Base-by-base conservation (phyloP, 2,329 filamentous ascomycete species). In the Pestalotiopsis sp. region DNA sequence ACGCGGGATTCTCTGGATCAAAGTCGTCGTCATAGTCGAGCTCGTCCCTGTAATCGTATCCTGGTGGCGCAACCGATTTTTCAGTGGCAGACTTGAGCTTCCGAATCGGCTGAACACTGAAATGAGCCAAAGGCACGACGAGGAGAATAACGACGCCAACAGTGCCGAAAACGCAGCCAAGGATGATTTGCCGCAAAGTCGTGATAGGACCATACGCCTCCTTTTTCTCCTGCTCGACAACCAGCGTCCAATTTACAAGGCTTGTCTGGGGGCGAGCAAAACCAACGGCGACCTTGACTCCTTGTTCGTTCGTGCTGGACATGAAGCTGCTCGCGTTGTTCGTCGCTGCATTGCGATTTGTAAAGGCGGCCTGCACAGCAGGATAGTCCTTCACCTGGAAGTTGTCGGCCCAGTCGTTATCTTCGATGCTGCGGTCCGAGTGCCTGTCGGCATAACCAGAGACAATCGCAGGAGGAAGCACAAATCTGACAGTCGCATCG, bases 81-180 rank as follows among this genome's bases (percentile, higher is more conserved):
- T 89, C 87, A 0, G 94, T 96, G 1, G 94, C 94, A 38, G 86
- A 84, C 74, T 93, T 92, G 52, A 97, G 83, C 71, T 92, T 86
- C 64, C 92, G 85, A 72, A 97, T 97, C 0, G 95, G 95, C 72
- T 90, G 84, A 61, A 96, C 93, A 63, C 92, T 92, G 69, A 92
- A 88, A 77, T 97, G 94, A 1, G 94, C 93, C 49, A 94, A 89
- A 0, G 94, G 93, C 49, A 95, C 87, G 2, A 93, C 86, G 1
- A 97, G 78, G 9, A 97, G 70, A 3, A 94, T 77, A 65, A 97
- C 87, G 4, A 92, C 84, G 0, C 91, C 94, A 13, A 91, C 87
- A 0, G 94, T 95, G 1, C 92, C 93, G 77, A 97, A 97, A 0
- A 97, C 92, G 70, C 93, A 97, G 4, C 90, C 93, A 2, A 97